phyloP scores from a whole-genome alignment of 1,139 yeast genomes.

The Hansenula lynferdii region DNA sequence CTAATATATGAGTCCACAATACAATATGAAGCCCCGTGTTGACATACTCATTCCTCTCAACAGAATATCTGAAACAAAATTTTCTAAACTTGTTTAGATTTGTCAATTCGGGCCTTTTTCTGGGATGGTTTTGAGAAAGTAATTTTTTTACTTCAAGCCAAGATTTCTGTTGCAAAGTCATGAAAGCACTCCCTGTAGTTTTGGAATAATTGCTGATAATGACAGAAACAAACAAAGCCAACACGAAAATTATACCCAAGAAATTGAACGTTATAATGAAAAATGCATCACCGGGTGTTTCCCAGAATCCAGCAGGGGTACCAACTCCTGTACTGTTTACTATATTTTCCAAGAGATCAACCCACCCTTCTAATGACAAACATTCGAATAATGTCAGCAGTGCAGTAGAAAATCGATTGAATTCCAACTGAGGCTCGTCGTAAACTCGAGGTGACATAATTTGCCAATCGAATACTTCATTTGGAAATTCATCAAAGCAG shows the following conservation, averaged over 20 bases:
- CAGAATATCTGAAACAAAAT: constrained; percentile 48
- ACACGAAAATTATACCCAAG: constrained; percentile 73
- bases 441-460: constrained; percentile 71
- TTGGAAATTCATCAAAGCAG: constrained; percentile 62
- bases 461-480: constrained; percentile 70
- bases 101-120: constrained; percentile 47
- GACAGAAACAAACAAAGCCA: constrained; percentile 86
- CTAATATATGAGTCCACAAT: constrained; percentile 53
- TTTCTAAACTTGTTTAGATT: constrained; percentile 34
- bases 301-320: constrained; percentile 48
- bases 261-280: constrained; percentile 76
- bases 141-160: constrained; percentile 84
- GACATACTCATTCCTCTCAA: constrained; percentile 38
- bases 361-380: constrained; percentile 93
- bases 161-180: constrained; percentile 76
- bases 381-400: constrained; percentile 74
- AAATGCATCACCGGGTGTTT: constrained; percentile 66
- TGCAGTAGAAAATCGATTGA: constrained; percentile 62
- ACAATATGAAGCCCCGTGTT: constrained; percentile 36
- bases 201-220: constrained; percentile 80
- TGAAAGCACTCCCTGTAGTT: constrained; percentile 81
- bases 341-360: constrained; percentile 62
- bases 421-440: constrained; percentile 56
- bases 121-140: constrained; percentile 64
- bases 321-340: constrained; percentile 74